Conservation (phyloP, 2,329 filamentous ascomycete genomes). For the Colletotrichum endophyticum region DNA sequence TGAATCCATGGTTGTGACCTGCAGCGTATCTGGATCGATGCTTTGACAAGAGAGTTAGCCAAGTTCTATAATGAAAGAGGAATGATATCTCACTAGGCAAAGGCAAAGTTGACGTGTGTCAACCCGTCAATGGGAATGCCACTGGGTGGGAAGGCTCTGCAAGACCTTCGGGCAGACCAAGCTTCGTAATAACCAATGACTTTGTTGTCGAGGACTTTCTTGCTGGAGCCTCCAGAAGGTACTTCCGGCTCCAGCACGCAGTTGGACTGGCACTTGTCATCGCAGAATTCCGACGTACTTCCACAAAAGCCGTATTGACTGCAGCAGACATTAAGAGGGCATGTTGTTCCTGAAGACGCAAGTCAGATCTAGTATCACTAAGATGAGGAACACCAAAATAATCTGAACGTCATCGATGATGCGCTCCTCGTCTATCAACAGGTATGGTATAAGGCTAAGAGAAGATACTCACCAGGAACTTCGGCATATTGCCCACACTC, state of each 20-base stretch:
- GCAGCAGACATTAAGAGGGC: not conserved
- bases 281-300: not conserved
- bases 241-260: not conserved
- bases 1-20: slow-evolving; percentile 23
- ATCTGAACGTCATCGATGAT: fast-evolving
- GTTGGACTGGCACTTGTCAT: not conserved
- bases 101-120: slow-evolving; percentile 28
- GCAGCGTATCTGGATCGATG: slow-evolving; percentile 25
- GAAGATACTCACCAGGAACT: not conserved
- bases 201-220: not conserved
- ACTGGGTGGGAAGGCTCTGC: not conserved
- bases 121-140: slow-evolving; percentile 6
- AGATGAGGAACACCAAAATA: not conserved
- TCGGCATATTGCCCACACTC: not conserved
- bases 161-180: not conserved
- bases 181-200: slow-evolving; percentile 14
- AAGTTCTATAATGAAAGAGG: not conserved
- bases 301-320: slow-evolving; percentile 27
- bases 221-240: not conserved
- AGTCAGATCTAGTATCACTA: not conserved
- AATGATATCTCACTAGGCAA: slow-evolving; percentile 11
- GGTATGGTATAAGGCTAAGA: fast-evolving
- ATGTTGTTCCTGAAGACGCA: not conserved
- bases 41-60: not conserved
- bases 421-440: not conserved